These are phyloP conservation scores for Myrmaecium sp. DNA, from an alignment of 2,329 filamentous ascomycete species.

Conservation along the genomic window DNA sequence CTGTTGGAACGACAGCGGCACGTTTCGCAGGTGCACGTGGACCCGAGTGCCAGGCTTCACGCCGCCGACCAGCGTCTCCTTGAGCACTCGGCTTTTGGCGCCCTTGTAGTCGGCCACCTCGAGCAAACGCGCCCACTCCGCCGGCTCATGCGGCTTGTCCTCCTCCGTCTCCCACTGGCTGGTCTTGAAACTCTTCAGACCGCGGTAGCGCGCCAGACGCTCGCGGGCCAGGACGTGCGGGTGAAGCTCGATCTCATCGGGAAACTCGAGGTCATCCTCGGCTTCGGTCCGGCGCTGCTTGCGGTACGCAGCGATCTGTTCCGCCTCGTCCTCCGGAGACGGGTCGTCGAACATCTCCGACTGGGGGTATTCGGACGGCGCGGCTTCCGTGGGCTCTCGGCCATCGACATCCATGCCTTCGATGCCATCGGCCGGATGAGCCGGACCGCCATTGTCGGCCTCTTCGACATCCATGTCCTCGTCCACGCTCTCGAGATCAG, in stretches of 20 bases:
- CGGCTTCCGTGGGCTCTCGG: constrained; percentile 53
- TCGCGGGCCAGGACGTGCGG: constrained; percentile 77
- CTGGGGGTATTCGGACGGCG: constrained; percentile 77
- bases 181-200: constrained; percentile 76
- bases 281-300: constrained; percentile 62
- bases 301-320: constrained; percentile 68
- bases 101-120: constrained; percentile 82
- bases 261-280: constrained; percentile 85
- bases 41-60: constrained; percentile 73
- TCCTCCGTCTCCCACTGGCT: constrained; percentile 82
- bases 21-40: constrained; percentile 52
- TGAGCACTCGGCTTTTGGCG: constrained; percentile 55
- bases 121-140: constrained; percentile 74
- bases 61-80: constrained; percentile 78
- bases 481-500: constrained; percentile 47
- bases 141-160: constrained; percentile 71
- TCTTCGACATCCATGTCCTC: constrained; percentile 43
- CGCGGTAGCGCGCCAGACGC: constrained; percentile 70
- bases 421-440: constrained; percentile 64
- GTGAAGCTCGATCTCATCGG: constrained; percentile 89
- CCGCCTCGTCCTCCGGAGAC: constrained; percentile 66
- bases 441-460: constrained; percentile 33
- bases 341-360: constrained; percentile 80
- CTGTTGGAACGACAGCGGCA: constrained; percentile 36
- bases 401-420: constrained; percentile 41